A percentile compares a stretch with the other conserved stretches of the same genome.
Conservation (phyloP, 768 basidiomycete species). For the Leccinum barrowsii region DNA sequence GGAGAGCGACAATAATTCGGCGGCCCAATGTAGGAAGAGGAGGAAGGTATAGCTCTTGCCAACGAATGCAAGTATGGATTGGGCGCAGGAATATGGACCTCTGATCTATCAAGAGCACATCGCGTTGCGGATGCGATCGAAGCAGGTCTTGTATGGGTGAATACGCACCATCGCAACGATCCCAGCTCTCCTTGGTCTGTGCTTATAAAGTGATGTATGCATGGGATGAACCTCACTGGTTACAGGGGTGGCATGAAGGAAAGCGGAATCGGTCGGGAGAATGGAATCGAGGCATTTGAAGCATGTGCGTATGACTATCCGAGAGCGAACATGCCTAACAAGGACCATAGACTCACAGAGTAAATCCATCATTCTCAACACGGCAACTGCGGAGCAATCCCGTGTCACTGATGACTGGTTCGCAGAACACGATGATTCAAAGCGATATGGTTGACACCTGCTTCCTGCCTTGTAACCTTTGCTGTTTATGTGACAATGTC, state of each 20-base stretch:
- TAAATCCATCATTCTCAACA: constrained; percentile 77
- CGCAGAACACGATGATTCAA: constrained; percentile 48
- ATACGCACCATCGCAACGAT: constrained; percentile 87
- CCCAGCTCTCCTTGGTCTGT: constrained; percentile 81
- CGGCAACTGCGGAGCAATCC: constrained; percentile 58
- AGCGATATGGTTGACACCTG: constrained; percentile 57
- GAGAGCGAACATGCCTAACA: constrained; percentile 1
- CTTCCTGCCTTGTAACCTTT: background rate
- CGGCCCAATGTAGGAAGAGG: constrained; percentile 44
- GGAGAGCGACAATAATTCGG: background rate
- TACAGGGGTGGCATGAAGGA: constrained; percentile 88
- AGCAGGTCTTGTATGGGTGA: constrained; percentile 81
- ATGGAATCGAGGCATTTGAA: constrained; percentile 77
- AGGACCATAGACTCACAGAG: constrained; percentile 67
- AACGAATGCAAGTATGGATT: constrained; percentile 79
- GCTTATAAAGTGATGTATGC: background rate
- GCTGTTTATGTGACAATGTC: background rate
- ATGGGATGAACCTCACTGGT: constrained; percentile 4
- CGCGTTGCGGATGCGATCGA: constrained; percentile 67
- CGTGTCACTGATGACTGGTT: constrained; percentile 75
- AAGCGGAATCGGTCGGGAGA: constrained; percentile 84
- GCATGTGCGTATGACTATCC: constrained; percentile 49
- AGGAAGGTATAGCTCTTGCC: constrained; percentile 64
- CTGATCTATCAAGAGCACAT: constrained; percentile 70
- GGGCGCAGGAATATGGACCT: constrained; percentile 80